A percentile compares a stretch with the other conserved stretches of the same genome.
These are phyloP conservation scores for Fusarium coicis DNA, from an alignment of 2,329 filamentous ascomycete species.

Conservation along the genomic window DNA sequence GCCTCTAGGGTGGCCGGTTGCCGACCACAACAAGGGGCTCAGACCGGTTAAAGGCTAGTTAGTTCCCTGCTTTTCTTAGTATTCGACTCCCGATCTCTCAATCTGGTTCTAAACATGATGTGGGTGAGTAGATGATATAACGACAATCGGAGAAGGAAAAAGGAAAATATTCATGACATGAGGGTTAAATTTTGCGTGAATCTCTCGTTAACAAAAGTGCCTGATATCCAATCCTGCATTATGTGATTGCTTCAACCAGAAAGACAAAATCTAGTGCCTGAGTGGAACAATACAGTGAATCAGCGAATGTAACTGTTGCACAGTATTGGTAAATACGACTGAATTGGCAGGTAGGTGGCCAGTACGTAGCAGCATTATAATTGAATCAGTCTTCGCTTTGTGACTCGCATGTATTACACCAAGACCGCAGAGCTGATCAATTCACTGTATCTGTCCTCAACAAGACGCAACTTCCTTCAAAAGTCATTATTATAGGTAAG, in stretches of 20 bases:
- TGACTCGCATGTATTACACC: neutral
- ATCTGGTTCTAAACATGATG: constrained; percentile 14
- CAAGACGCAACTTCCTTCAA: neutral
- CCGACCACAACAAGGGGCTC: constrained; percentile 20
- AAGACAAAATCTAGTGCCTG: neutral
- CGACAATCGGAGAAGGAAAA: neutral
- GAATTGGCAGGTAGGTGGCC: neutral
- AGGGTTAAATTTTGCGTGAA: neutral
- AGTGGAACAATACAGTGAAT: neutral
- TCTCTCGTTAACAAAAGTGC: neutral
- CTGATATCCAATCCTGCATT: neutral
- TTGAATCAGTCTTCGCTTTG: neutral
- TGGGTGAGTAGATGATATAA: neutral
- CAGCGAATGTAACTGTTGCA: neutral
- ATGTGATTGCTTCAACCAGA: constrained; percentile 2
- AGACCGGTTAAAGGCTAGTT: constrained; percentile 30
- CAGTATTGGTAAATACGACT: no score
- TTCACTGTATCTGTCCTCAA: constrained; percentile 1
- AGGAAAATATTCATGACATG: no score
- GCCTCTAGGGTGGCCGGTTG: neutral
- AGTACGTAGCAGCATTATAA: neutral
- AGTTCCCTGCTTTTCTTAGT: constrained; percentile 22
- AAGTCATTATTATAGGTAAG: neutral
- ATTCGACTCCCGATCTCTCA: constrained; percentile 7
- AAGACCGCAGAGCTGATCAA: neutral